These are phyloP conservation scores for Glaciozyma antarctica DNA, from an alignment of 768 basidiomycete species.

Conservation along the genomic window DNA sequence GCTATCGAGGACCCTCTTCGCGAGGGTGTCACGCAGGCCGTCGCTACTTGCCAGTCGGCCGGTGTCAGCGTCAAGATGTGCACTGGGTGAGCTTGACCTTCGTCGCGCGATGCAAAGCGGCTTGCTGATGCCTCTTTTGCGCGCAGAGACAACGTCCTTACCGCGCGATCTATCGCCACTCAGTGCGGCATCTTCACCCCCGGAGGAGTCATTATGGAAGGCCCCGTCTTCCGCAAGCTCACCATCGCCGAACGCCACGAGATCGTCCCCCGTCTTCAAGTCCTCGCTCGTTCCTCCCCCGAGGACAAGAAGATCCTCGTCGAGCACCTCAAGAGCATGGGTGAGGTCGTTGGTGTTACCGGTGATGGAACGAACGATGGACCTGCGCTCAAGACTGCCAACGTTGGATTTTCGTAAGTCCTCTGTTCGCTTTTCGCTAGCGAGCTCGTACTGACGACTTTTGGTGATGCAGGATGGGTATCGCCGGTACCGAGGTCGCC, in stretches of 20 bases:
- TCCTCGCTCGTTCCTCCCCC: slow-evolving; percentile 92
- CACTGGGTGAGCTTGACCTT: slow-evolving; percentile 47
- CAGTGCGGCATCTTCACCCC: slow-evolving; percentile 92
- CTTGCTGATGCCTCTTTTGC: not conserved
- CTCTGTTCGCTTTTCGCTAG: slow-evolving; percentile 15
- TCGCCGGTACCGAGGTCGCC: slow-evolving; percentile 93
- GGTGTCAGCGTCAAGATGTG: slow-evolving; percentile 97
- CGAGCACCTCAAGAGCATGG: slow-evolving; percentile 70
- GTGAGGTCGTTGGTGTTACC: slow-evolving; percentile 88
- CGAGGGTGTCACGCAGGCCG: slow-evolving; percentile 77
- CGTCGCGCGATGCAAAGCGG: not conserved
- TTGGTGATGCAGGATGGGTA: slow-evolving; percentile 53
- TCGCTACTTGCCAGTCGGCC: slow-evolving; percentile 72
- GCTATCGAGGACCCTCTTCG: slow-evolving; percentile 97
- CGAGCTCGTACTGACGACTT: not conserved
- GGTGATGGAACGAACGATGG: slow-evolving; percentile 99
- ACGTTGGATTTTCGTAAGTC: slow-evolving; percentile 74
- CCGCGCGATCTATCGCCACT: slow-evolving; percentile 86
- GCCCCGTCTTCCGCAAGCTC: slow-evolving; percentile 80
- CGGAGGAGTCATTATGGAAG: slow-evolving; percentile 97
- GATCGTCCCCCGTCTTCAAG: slow-evolving; percentile 83
- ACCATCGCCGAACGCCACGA: slow-evolving; percentile 60
- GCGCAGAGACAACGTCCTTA: slow-evolving; percentile 39
- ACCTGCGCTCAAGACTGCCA: slow-evolving; percentile 57
- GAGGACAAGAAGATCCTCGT: slow-evolving; percentile 94